Evolutionary conservation across 768 basidiomycete genomes (phyloP), one percentile per base, ranked within the genome.

Genomic region (Daedaleopsis sinensis): DNA sequence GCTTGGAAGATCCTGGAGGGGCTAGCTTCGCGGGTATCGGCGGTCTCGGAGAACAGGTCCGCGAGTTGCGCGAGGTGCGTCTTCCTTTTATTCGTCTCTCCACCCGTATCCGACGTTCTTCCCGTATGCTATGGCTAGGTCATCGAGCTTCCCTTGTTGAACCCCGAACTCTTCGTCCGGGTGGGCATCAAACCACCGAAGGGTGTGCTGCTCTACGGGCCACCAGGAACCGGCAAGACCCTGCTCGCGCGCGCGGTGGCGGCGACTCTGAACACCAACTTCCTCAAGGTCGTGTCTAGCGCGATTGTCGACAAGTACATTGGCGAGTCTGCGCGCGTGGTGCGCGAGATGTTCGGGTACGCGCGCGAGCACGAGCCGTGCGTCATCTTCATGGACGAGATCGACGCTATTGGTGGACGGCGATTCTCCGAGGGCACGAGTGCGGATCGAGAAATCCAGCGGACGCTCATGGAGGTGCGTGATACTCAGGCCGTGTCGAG

Each of bases 261-360:
- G n/a, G 94, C 94, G 18, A 96, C 91, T 3, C 82, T 96, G 27
- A 84, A 92, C 68, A 98, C 96, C 58, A 98, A 98, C 73, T 98
- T 99, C 81, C 85, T 98, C 51, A 98, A 98, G 75, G 96, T 99
- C 55, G 97, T 98, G 52, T 96, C 95, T 2, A 97, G 94, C 23
- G 97, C 97, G 16, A 98, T 99, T 68, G 92, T 98, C 63, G 90
- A 95, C 80, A 95, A 98, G 76, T 99, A 98, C 73, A 98, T 99
- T 51, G 97, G 97, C 68, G 97, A 98, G 79, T 94, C 92, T 59
- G 97, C 97, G 19, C 86, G 97, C 55, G 86, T 98, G 10, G 89
- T 99, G 24, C 85, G 97, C 66, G 97, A 99, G 75, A 98, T 99
- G 97, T 99, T 99, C 70, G 95, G 93, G 24, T 99, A 98, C 74